Conservation (phyloP, 2,329 filamentous ascomycete species). For the Penicillium sp. region DNA sequence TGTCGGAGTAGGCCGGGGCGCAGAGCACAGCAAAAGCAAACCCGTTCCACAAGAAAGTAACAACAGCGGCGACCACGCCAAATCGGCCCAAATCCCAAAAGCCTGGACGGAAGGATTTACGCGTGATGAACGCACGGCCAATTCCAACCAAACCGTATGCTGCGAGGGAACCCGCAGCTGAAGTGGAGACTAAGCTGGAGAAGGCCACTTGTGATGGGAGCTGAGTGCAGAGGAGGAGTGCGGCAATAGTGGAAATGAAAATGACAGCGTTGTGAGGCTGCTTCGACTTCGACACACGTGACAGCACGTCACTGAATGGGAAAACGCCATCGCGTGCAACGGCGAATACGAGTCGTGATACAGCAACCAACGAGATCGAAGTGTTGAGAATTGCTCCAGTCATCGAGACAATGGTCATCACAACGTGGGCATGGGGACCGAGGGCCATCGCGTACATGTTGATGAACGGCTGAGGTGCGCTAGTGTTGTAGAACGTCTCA, state of each 20-base stretch:
- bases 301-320: constrained; percentile 54
- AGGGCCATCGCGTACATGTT: constrained; percentile 26
- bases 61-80: constrained; percentile 45
- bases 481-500: constrained; percentile 32
- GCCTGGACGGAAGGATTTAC: constrained; percentile 45
- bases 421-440: constrained; percentile 23
- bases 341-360: constrained; percentile 57
- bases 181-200: constrained; percentile 49
- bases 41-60: constrained; percentile 48
- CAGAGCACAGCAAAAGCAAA: constrained; percentile 49
- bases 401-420: constrained; percentile 27
- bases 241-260: constrained; percentile 53
- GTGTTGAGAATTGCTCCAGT: constrained; percentile 42
- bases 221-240: constrained; percentile 56
- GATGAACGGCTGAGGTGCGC: constrained; percentile 30
- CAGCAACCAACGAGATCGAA: constrained; percentile 54
- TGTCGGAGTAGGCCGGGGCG: constrained; percentile 39
- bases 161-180: constrained; percentile 47
- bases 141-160: constrained; percentile 49
- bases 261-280: constrained; percentile 57
- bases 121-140: constrained; percentile 45
- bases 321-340: constrained; percentile 59
- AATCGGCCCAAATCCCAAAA: constrained; percentile 46
- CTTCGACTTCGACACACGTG: constrained; percentile 50
- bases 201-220: constrained; percentile 52